A percentile compares a stretch with the other conserved stretches of the same genome.
Conservation (phyloP, 441 rosid genomes). For the Manihot esculenta region DNA sequence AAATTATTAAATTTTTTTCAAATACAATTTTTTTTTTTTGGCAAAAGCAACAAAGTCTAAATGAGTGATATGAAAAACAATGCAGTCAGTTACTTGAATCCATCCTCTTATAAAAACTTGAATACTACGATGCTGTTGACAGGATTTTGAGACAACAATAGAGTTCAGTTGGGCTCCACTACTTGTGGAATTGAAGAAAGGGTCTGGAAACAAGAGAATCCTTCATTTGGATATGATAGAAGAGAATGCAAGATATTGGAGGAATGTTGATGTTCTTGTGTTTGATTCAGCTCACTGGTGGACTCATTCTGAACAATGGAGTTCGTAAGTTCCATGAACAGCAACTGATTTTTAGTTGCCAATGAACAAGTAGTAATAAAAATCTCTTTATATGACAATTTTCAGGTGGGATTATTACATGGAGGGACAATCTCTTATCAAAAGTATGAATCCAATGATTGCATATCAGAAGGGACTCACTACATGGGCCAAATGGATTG, state of each 20-base stretch:
- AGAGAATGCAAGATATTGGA: slow-evolving; percentile 89
- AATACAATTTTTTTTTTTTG: too few species aligned
- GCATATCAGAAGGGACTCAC: slow-evolving; percentile 80
- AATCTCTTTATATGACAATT: background rate
- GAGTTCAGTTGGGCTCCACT: slow-evolving; percentile 94
- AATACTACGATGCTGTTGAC: slow-evolving; percentile 6
- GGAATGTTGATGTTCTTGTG: slow-evolving; percentile 75
- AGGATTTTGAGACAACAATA: slow-evolving; percentile 77
- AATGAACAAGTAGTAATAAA: background rate
- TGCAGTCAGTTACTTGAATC: background rate
- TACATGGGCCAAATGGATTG: slow-evolving; percentile 94
- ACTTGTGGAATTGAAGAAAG: slow-evolving; percentile 77
- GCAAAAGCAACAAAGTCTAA: too few species aligned
- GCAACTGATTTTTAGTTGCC: too few species aligned
- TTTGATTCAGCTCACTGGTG: slow-evolving; percentile 99
- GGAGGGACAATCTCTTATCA: slow-evolving; percentile 55
- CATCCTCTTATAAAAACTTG: background rate
- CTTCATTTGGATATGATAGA: slow-evolving; percentile 84
- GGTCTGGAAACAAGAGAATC: slow-evolving; percentile 50
- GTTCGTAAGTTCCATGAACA: slow-evolving; percentile 53
- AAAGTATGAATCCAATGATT: slow-evolving; percentile 78
- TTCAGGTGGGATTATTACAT: slow-evolving; percentile 92
- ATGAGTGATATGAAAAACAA: too few species aligned
- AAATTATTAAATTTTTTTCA: too few species aligned
- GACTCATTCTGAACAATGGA: slow-evolving; percentile 80